These are phyloP conservation scores for Musa troglodytarum DNA, from an alignment of 176 grass and related monocot species.

Conservation along the genomic window DNA sequence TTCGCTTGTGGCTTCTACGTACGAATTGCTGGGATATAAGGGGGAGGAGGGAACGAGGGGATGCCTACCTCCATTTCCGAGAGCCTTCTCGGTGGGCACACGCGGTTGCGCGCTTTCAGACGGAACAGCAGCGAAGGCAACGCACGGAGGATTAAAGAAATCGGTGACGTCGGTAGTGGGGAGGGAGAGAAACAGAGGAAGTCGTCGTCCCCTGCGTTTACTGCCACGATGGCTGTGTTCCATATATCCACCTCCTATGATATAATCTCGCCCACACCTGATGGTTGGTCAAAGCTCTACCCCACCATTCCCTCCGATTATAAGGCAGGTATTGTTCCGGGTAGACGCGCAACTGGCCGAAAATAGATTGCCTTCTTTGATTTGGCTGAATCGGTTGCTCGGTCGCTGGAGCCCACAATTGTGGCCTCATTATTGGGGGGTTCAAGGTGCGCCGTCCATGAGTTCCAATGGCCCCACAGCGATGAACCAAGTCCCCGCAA, in stretches of 20 bases:
- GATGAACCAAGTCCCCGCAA: no score
- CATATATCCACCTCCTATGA: no score
- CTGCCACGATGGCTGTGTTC: background rate
- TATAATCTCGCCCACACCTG: no score
- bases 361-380: no score
- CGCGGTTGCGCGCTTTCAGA: conserved; percentile 11
- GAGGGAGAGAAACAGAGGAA: background rate
- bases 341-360: rapidly evolving
- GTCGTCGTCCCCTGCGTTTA: background rate
- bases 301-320: no score
- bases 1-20: background rate
- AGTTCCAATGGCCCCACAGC: no score
- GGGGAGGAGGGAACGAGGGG: background rate
- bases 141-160: background rate
- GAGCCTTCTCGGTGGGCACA: background rate
- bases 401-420: no score
- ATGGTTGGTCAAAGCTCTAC: no score
- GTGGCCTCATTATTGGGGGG: no score
- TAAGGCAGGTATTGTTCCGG: no score
- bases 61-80: background rate
- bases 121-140: background rate
- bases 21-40: background rate
- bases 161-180: background rate
- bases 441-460: no score
- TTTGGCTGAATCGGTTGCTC: no score